These are phyloP conservation scores for Fusarium sp. DNA, from an alignment of 2,329 filamentous ascomycete species.

Conservation along the genomic window DNA sequence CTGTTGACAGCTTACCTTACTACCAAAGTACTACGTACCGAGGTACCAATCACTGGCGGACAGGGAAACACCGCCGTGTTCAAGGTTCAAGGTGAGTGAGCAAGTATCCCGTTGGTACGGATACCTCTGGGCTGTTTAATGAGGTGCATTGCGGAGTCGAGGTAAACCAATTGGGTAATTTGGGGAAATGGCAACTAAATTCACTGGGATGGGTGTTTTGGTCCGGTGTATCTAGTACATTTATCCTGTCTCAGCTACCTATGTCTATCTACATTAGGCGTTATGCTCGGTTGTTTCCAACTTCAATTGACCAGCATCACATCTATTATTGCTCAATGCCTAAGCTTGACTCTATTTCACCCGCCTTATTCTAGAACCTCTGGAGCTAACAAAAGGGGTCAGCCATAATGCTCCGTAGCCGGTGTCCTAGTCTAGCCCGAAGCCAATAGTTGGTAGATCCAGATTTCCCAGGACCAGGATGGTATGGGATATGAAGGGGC, in stretches of 20 bases:
- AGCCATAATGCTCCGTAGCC: background rate
- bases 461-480: slow-evolving; percentile 25
- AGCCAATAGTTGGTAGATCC: slow-evolving; percentile 19
- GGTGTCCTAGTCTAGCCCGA: background rate
- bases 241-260: background rate
- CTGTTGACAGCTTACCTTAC: slow-evolving; percentile 17
- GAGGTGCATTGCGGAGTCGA: background rate
- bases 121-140: background rate
- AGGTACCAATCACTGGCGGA: background rate
- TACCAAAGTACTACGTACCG: background rate
- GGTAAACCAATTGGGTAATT: background rate
- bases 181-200: background rate
- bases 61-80: background rate
- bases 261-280: background rate
- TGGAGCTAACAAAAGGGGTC: background rate
- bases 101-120: background rate
- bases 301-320: background rate
- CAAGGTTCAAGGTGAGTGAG: background rate
- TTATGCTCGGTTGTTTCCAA: background rate
- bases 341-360: background rate
- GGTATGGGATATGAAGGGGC: background rate
- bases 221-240: background rate
- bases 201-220: background rate
- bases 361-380: background rate
- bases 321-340: background rate